phyloP scores from a whole-genome alignment of 768 basidiomycete species.

The Phlegmacium glaucopus region DNA sequence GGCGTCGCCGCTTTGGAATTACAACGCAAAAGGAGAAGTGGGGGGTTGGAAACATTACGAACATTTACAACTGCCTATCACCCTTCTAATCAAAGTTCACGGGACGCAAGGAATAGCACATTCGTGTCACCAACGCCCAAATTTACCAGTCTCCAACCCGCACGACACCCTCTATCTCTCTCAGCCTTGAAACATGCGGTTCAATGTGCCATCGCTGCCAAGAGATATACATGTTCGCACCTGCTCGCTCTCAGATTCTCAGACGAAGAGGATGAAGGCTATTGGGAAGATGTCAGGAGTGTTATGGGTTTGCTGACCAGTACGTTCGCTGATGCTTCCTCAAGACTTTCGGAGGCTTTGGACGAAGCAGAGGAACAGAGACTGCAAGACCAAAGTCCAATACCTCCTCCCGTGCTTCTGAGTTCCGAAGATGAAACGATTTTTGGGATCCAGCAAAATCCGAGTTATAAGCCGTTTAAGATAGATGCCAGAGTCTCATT shows the following conservation, averaged over 20 bases:
- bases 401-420: not conserved
- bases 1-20: conserved; percentile 61
- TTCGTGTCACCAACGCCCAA: conserved; percentile 39
- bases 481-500: conserved; percentile 40
- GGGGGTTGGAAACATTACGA: conserved; percentile 49
- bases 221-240: conserved; percentile 77
- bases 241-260: conserved; percentile 73
- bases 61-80: conserved; percentile 29
- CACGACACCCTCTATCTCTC: conserved; percentile 66
- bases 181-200: conserved; percentile 59
- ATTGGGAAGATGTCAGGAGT: conserved; percentile 83
- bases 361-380: conserved; percentile 55
- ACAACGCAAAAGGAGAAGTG: conserved; percentile 47
- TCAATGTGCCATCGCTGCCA: conserved; percentile 65
- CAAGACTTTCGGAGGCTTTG: conserved; percentile 59
- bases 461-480: conserved; percentile 9
- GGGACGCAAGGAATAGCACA: conserved; percentile 25
- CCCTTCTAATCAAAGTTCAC: conserved; percentile 27
- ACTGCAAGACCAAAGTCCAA: conserved; percentile 46
- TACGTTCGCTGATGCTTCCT: conserved; percentile 61
- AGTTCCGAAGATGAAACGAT: not conserved
- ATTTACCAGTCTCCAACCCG: conserved; percentile 57
- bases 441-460: conserved; percentile 6
- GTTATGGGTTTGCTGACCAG: conserved; percentile 69
- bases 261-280: conserved; percentile 68